These are phyloP conservation scores for Diutina siamensis DNA, from an alignment of 1,139 yeast species.

Conservation along the genomic window DNA sequence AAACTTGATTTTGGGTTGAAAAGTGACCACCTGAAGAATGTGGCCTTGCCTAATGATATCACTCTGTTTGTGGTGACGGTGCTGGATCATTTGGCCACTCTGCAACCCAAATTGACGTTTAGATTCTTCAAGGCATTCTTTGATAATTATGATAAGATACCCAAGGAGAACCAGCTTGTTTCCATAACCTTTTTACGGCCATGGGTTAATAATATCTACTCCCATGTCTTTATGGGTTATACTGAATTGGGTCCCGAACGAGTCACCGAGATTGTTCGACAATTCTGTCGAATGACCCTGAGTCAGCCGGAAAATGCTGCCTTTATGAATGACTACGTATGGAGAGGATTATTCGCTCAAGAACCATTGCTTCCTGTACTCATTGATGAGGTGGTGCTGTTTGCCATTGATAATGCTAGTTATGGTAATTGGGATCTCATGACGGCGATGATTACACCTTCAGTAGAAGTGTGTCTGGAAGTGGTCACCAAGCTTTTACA, in stretches of 20 bases:
- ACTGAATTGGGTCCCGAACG: slow-evolving; percentile 50
- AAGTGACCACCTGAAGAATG: slow-evolving; percentile 44
- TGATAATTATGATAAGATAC: slow-evolving; percentile 37
- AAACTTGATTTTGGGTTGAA: slow-evolving; percentile 50
- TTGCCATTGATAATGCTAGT: slow-evolving; percentile 65
- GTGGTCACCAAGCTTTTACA: slow-evolving; percentile 44
- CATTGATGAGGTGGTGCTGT: slow-evolving; percentile 63
- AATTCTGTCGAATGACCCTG: slow-evolving; percentile 50
- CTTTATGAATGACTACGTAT: slow-evolving; percentile 40
- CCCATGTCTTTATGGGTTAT: slow-evolving; percentile 40
- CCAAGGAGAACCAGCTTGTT: slow-evolving; percentile 21
- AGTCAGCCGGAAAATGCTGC: slow-evolving; percentile 30
- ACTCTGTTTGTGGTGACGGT: slow-evolving; percentile 51
- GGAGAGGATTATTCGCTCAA: slow-evolving; percentile 59
- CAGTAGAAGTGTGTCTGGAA: slow-evolving; percentile 62
- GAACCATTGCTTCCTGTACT: slow-evolving; percentile 46
- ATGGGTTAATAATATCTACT: slow-evolving; percentile 66
- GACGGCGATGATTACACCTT: slow-evolving; percentile 52
- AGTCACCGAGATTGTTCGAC: slow-evolving; percentile 50
- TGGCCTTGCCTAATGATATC: slow-evolving; percentile 65
- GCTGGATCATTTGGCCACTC: slow-evolving; percentile 44
- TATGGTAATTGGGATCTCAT: slow-evolving; percentile 63
- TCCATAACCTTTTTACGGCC: slow-evolving; percentile 54
- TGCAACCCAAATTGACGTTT: slow-evolving; percentile 51
- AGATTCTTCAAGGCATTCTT: slow-evolving; percentile 54